These are phyloP conservation scores for Parathielavia appendiculata DNA, from an alignment of 495 filamentous ascomycete species.

Conservation along the genomic window DNA sequence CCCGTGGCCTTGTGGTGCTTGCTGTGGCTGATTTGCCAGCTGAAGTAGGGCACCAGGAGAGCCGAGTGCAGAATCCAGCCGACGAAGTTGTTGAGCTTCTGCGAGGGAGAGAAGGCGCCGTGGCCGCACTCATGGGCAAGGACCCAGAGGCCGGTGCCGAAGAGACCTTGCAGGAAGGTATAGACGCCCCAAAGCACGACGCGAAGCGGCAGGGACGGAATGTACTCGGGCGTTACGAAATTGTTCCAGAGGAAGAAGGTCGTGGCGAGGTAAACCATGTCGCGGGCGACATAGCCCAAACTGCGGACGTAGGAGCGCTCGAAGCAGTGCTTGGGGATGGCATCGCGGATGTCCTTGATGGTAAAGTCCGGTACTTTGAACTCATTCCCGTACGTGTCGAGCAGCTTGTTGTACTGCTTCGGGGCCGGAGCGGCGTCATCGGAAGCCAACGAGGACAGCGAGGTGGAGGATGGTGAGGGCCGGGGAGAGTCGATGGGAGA, in stretches of 20 bases:
- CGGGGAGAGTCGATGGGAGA: constrained; percentile 67
- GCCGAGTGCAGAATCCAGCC: constrained; percentile 80
- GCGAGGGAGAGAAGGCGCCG: constrained; percentile 77
- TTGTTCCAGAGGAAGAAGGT: constrained; percentile 65
- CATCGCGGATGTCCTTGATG: constrained; percentile 75
- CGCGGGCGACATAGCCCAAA: constrained; percentile 64
- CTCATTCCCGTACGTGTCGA: constrained; percentile 69
- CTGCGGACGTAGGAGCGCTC: constrained; percentile 60
- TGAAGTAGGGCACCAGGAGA: constrained; percentile 82
- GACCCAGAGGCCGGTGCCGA: constrained; percentile 78
- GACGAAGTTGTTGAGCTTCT: constrained; percentile 75
- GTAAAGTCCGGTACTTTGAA: constrained; percentile 72
- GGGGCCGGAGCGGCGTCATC: constrained; percentile 30
- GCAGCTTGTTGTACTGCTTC: constrained; percentile 49
- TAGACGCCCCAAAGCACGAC: constrained; percentile 61
- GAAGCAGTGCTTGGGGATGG: constrained; percentile 79
- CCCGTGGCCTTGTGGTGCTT: constrained; percentile 97
- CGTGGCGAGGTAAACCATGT: constrained; percentile 55
- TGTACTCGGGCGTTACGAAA: constrained; percentile 54
- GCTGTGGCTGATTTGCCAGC: constrained; percentile 88
- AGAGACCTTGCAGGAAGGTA: constrained; percentile 68
- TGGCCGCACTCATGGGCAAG: constrained; percentile 87
- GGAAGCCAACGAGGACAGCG: constrained; percentile 82
- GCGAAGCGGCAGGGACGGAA: constrained; percentile 54
- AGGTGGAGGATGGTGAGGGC: constrained; percentile 79